Evolutionary conservation across 805 yeast genomes (phyloP).

Genomic region (Barnettozyma botsteinii): DNA sequence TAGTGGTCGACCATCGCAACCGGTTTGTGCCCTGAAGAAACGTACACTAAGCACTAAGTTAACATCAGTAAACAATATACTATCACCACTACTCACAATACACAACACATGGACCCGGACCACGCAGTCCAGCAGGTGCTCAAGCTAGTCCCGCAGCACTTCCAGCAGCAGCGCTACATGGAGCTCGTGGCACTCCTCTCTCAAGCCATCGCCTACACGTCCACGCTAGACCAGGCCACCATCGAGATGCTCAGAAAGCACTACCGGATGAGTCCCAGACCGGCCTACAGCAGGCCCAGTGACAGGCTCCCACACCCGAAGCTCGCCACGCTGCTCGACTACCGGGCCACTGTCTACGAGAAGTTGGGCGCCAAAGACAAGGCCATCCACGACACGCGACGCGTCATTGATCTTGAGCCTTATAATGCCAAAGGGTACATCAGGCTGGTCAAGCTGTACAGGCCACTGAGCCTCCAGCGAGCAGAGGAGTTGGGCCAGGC

Average conservation of each 20-base stretch:
- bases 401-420: conserved; percentile 20
- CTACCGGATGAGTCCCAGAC: conserved; percentile 15
- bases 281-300: conserved; percentile 8
- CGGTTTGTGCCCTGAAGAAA: too few relatives aligned
- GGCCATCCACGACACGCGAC: conserved; percentile 18
- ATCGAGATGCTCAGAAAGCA: conserved; percentile 8
- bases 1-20: too few relatives aligned
- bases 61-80: too few relatives aligned
- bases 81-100: too few relatives aligned
- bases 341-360: conserved; percentile 21
- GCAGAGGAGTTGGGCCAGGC: conserved; percentile 7
- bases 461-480: conserved; percentile 7
- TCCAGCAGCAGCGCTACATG: conserved; percentile 10
- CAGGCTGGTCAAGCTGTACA: conserved; percentile 15
- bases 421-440: conserved; percentile 23
- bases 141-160: conserved; percentile 14
- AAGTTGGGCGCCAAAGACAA: conserved; percentile 10
- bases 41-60: too few relatives aligned
- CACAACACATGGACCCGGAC: too few relatives aligned
- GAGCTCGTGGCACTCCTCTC: conserved; percentile 15
- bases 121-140: conserved; percentile 12
- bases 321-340: conserved; percentile 19
- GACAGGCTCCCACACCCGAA: conserved; percentile 20
- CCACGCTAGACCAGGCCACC: conserved; percentile 14
- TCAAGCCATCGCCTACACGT: conserved; percentile 17